Base-by-base conservation (phyloP, 257 asterid species). In the Ajuga chamaepitys region DNA sequence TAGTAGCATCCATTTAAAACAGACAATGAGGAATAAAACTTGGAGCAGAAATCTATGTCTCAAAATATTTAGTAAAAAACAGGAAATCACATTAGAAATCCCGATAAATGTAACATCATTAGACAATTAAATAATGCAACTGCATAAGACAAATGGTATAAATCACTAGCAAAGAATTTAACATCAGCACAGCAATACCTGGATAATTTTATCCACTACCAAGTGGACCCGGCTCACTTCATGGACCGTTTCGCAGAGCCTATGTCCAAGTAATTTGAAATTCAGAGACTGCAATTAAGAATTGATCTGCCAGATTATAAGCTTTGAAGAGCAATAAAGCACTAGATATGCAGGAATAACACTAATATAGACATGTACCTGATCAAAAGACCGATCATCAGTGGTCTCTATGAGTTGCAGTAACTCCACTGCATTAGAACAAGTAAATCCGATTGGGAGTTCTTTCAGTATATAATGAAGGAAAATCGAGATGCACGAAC, bases 261-360 rank as follows among this genome's bases (percentile, higher is more conserved):
- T 88, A 68, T 81, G 79, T 74, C 96, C 98, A 67, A 88, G 89
- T 65, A 86, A 83, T 79, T 85, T 88, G 88, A 81, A 83, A 88
- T 88, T 91, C 81, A 88, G 81, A 77, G 70, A 72, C 98, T 91
- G 94, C 89, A 87, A 72, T 76, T 48, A 60, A 72, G 61, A 68
- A 75, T 65, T 70, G 80, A 75, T 72, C 74, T 72, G 75, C 66
- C 48, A 42, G 67, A 66, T 66, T 45, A 67, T 62, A 75, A 68
- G 58, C 56, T 66, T 66, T 44, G 58, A 64, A 60, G 53, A 46
- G 58, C 64, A 68, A 46, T 11, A 44, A 68, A 73, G 69, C 66
- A 74, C 40, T 64, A 68, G 46, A 67, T 64, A 18, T 37, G 63
- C 62, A 60, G 14, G 58, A 65, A 48, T 58, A 54, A 52, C 35